Evolutionary conservation across 2,329 filamentous ascomycete genomes (phyloP), one percentile per base, ranked within the genome.

Genomic region (Phialemoniopsis sp.): DNA sequence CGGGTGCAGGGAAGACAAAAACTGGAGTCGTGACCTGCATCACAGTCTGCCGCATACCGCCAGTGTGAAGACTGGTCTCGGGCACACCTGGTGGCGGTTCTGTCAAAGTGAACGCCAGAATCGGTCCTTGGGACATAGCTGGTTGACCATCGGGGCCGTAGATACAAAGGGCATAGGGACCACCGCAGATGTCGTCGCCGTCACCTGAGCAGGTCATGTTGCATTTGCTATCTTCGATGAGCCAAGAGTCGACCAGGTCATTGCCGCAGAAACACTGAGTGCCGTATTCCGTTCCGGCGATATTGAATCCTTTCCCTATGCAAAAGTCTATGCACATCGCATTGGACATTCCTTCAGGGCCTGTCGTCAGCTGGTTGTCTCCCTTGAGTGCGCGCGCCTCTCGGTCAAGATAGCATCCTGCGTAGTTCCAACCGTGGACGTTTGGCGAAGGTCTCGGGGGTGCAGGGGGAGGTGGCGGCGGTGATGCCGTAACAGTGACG

Each of bases 191-290:
- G 32, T 34, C 38, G 13, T 15, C 16, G 8, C 36, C 16, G 29
- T 46, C 46, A 7, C 46, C 45, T 13, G 34, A 36, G 38, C 48
- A 51, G 3, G 50, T 40, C 15, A 38, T 39, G 35, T 47, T 43
- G 44, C 50, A 53, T 29, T 40, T 34, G 9, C 37, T 37, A 17
- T 53, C 46, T n/a, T 42, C 46, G 13, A 48, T 38, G 13, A 46
- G 44, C 41, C 41, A 49, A 5, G 45, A 48, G 33, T 52, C 46
- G 16, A 47, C 29, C 19, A 53, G 21, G 5, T 37, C 38, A 36
- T 50, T 39, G 13, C 46, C 47, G 32, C 50, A 53, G 35, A 46
- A 48, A 21, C 50, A 53, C 29, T 48, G 43, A 36, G 40, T 44
- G 14, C 47, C 47, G 36, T 45, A 36, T 30, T 50, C 44, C 15